Evolutionary conservation across 176 grass and related monocot species (phyloP).

Genomic region (Paspalum vaginatum): DNA sequence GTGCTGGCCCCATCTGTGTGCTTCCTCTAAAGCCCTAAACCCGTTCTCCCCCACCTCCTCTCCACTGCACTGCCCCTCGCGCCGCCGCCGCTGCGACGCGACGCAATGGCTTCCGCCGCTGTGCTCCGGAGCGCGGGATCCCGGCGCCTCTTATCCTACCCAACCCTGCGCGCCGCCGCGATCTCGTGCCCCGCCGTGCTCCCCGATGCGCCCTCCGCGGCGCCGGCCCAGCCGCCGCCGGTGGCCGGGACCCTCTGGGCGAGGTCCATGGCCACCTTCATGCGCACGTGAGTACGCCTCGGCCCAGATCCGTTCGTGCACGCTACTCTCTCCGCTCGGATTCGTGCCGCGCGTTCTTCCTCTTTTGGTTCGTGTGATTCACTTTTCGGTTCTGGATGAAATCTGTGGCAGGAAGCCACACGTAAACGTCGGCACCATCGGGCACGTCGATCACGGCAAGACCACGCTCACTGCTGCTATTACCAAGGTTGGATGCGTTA

Average conservation of each 20-base stretch:
- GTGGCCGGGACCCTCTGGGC: conserved; percentile 45
- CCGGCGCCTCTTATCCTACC: conserved; percentile 48
- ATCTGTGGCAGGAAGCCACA: conserved; percentile 85
- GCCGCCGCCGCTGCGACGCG: conserved; percentile 24
- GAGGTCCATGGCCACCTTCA: conserved; percentile 98
- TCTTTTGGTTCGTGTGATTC: not conserved
- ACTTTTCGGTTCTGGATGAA: conserved; percentile 6
- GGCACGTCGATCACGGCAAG: conserved; percentile 95
- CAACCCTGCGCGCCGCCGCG: conserved; percentile 31
- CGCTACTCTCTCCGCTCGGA: no score
- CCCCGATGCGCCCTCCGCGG: conserved; percentile 30
- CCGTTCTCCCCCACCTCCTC: conserved; percentile 2
- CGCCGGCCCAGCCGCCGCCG: not conserved
- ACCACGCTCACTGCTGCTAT: conserved; percentile 96
- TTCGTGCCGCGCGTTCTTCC: not conserved
- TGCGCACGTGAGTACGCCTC: conserved; percentile 65
- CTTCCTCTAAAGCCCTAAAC: conserved; percentile 57
- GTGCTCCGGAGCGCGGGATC: conserved; percentile 48
- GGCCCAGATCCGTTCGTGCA: conserved; percentile 7
- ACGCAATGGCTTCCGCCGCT: conserved; percentile 59
- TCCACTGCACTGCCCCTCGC: not conserved
- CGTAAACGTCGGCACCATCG: conserved; percentile 95
- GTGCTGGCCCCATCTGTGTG: not conserved
- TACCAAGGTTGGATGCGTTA: conserved; percentile 65
- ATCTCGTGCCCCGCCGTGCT: conserved; percentile 36